phyloP scores from a whole-genome alignment of 23 red algal genomes.

The Gracilaria caudata region DNA sequence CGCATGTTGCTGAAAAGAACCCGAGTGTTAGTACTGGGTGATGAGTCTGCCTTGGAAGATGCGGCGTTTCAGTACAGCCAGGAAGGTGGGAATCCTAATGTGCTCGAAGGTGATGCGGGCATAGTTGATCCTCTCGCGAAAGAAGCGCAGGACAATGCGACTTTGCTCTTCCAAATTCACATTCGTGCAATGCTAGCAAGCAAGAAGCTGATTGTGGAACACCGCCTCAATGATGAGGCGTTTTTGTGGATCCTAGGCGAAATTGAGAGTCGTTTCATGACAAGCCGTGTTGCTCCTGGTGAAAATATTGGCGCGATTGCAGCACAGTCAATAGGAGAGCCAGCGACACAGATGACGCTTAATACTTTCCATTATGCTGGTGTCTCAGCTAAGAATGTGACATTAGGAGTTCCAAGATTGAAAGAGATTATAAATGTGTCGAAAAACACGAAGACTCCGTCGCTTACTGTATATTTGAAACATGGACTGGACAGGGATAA shows the following conservation, averaged over 20 bases:
- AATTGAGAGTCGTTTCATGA: conserved; percentile 92
- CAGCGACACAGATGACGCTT: conserved; percentile 98
- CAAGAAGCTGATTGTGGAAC: conserved; percentile 86
- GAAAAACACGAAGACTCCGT: conserved; percentile 94
- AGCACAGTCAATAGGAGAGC: conserved; percentile 97
- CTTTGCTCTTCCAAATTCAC: conserved; percentile 92
- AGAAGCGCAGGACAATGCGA: conserved; percentile 91
- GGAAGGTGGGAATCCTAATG: conserved; percentile 25
- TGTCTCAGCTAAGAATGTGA: conserved; percentile 99
- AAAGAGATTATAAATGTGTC: conserved; percentile 99
- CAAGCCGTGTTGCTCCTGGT: conserved; percentile 76
- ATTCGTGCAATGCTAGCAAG: conserved; percentile 87
- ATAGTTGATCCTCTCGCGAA: conserved; percentile 56
- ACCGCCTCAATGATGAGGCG: conserved; percentile 82
- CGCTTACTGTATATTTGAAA: conserved; percentile 97
- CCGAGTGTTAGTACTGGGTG: conserved; percentile 49
- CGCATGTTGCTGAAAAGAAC: conserved; percentile 74
- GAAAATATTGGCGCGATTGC: conserved; percentile 98
- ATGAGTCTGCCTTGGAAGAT: conserved; percentile 61
- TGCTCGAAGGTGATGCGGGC: conserved; percentile 8
- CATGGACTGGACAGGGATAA: conserved; percentile 74
- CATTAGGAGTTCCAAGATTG: conserved; percentile 94
- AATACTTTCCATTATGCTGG: conserved; percentile 99
- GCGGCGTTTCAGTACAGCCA: conserved; percentile 41
- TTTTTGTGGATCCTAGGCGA: conserved; percentile 94